These are phyloP conservation scores for Lanmaoa rubissima DNA, from an alignment of 768 basidiomycete species.

Conservation along the genomic window DNA sequence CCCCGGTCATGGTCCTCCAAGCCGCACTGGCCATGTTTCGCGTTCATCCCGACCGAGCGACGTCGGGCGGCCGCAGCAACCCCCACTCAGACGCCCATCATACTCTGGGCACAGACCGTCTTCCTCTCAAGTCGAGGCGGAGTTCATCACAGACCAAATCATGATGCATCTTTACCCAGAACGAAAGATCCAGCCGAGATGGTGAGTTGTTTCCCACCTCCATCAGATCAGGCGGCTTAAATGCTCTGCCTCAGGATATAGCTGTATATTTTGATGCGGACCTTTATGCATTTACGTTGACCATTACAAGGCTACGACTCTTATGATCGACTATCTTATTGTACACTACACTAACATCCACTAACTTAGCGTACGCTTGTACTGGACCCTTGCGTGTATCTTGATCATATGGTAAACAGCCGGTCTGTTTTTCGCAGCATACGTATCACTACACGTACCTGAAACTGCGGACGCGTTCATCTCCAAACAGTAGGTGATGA, in stretches of 20 bases:
- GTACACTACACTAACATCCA: conserved; percentile 8
- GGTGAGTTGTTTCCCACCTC: conserved; percentile 18
- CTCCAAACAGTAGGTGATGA: neutral
- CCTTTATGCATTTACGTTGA: conserved; percentile 8
- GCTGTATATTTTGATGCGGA: neutral
- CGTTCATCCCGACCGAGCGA: conserved; percentile 20
- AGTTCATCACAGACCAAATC: conserved; percentile 34
- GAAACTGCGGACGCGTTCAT: neutral
- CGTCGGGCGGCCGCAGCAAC: conserved; percentile 14
- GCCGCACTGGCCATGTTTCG: neutral
- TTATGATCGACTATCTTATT: conserved; percentile 15
- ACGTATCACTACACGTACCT: neutral
- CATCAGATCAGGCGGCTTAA: neutral
- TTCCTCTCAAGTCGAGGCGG: conserved; percentile 31
- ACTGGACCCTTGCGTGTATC: conserved; percentile 15
- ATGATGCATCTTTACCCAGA: conserved; percentile 36
- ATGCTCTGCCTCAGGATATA: conserved; percentile 21
- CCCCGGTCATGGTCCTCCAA: conserved; percentile 1
- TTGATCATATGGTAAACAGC: conserved; percentile 11
- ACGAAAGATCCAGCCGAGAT: conserved; percentile 32
- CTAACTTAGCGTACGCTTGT: conserved; percentile 23
- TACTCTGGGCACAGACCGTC: conserved; percentile 15
- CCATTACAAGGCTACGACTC: conserved; percentile 9
- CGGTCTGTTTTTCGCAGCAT: conserved; percentile 11
- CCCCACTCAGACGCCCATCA: conserved; percentile 13